Base-by-base conservation (phyloP, 169 alveolate species). In the Toxoplasma gondii region DNA sequence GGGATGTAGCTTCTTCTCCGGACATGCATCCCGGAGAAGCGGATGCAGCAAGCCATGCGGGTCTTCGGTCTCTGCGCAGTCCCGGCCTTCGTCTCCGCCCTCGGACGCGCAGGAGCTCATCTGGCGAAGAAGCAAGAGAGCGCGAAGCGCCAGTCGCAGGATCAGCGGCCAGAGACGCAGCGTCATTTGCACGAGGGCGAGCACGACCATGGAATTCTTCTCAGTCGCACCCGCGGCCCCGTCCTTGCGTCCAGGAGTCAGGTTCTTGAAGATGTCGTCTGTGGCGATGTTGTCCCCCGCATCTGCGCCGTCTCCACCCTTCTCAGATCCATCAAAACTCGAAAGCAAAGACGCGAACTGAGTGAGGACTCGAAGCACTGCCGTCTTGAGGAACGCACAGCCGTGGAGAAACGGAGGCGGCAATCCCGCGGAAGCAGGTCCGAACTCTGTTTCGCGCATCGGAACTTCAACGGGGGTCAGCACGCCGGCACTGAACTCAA, bases 141-240 rank as follows among this genome's bases (percentile, higher is more conserved):
- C 17, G 31, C 94, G 91, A 12, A 92, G 78, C n/a, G 88, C 91
- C 54, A 92, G 70, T 67, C 74, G 91, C 86, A 92, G 92, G 39
- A 92, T 17, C 22, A 41, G 54, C n/a, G 94, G 94, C 94, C 94
- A 92, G 87, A 92, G 88, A 34, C 94, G 94, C 34, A 92, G 92
- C 84, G 83, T 67, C 78, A 83, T 39, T 53, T 88, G 91, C 27
- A 91, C 38, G 36, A 80, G 49, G 43, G 49, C 84, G 2, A 38
- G 70, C 31, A 81, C 41, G 27, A 39, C 67, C 27, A n/a, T 27
- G 27, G 86, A 78, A 27, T 78, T 78, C 38, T 38, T 31, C 36
- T 34, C 86, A 36, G 67, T n/a, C 45, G 86, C 12, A 53, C 84
- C 91, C 69, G 80, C 91, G 39, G 39, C 86, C 27, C 29, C 43